These are phyloP conservation scores for Panaeolus cyanescens DNA, from an alignment of 768 basidiomycete genomes.

Conservation along the genomic window DNA sequence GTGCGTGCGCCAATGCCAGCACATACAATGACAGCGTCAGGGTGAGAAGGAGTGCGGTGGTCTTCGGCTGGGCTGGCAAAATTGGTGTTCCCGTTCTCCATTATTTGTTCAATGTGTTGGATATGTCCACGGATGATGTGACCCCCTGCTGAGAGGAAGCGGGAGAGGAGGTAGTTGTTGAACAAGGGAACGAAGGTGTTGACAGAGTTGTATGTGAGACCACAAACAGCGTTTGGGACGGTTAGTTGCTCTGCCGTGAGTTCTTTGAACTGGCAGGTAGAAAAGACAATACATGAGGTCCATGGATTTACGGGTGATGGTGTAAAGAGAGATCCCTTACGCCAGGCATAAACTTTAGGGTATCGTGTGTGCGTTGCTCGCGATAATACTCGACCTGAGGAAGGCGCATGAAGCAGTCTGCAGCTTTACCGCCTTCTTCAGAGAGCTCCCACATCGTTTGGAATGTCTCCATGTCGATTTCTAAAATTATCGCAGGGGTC, in stretches of 20 bases:
- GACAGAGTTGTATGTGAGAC: conserved; percentile 58
- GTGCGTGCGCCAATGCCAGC: conserved; percentile 74
- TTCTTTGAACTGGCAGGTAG: conserved; percentile 22
- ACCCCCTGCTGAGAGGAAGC: conserved; percentile 61
- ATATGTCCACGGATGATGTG: conserved; percentile 45
- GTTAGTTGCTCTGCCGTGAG: conserved; percentile 34
- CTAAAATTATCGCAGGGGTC: conserved; percentile 58
- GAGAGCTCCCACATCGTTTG: conserved; percentile 72
- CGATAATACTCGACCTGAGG: conserved; percentile 59
- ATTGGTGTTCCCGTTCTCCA: conserved; percentile 39
- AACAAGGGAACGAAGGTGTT: conserved; percentile 67
- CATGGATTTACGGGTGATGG: background rate
- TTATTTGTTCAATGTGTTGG: conserved; percentile 61
- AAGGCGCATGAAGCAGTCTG: conserved; percentile 66
- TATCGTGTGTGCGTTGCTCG: conserved; percentile 35
- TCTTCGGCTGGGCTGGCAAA: conserved; percentile 15
- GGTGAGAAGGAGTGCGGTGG: conserved; percentile 14
- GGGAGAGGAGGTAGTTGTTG: conserved; percentile 60
- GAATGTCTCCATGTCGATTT: conserved; percentile 71
- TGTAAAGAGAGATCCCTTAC: conserved; percentile 28
- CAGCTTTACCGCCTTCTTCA: conserved; percentile 49
- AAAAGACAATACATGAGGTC: conserved; percentile 17
- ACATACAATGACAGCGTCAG: conserved; percentile 70
- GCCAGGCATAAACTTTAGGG: conserved; percentile 52
- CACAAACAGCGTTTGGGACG: conserved; percentile 45